Conservation (phyloP, 2,329 filamentous ascomycete species). For the Chaetothyriales sp. region DNA sequence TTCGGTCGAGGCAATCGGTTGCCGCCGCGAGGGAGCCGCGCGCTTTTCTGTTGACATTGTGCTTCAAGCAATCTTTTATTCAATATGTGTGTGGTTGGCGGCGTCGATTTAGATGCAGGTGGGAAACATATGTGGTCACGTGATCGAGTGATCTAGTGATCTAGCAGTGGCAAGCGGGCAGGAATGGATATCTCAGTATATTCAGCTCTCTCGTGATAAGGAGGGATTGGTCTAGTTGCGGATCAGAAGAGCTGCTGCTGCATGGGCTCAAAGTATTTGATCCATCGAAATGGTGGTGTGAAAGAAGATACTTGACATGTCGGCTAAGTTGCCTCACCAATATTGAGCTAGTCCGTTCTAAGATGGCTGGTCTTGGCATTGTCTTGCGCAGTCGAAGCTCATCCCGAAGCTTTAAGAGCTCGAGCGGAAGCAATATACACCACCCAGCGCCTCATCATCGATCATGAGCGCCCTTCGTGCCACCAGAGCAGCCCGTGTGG, state of each 20-base stretch:
- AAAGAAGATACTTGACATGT: too few relatives aligned
- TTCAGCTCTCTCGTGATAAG: too few relatives aligned
- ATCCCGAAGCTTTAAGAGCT: background rate
- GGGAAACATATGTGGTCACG: too few relatives aligned
- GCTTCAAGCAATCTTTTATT: too few relatives aligned
- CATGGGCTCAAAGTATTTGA: background rate
- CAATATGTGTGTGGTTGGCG: too few relatives aligned
- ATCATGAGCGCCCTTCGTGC: slow-evolving; percentile 91
- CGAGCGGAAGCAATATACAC: background rate
- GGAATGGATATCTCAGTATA: too few relatives aligned
- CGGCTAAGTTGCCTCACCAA: background rate
- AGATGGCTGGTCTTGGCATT: background rate
- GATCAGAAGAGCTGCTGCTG: too few relatives aligned
- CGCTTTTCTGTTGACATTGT: slow-evolving; percentile 1
- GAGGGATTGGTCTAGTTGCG: too few relatives aligned
- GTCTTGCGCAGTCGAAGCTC: background rate
- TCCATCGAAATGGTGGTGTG: background rate
- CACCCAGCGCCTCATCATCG: background rate
- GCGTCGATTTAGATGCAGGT: too few relatives aligned
- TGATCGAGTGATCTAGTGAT: too few relatives aligned
- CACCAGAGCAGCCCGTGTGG: slow-evolving; percentile 68
- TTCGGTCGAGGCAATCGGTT: slow-evolving; percentile 47
- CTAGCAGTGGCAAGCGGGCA: too few relatives aligned
- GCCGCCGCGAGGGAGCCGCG: slow-evolving; percentile 15
- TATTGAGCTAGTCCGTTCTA: background rate